Percentiles rank a stretch among this genome's conserved stretches.
Evolutionary conservation across 257 asterid species (phyloP).

Genomic region (Haberlea rhodopensis): DNA sequence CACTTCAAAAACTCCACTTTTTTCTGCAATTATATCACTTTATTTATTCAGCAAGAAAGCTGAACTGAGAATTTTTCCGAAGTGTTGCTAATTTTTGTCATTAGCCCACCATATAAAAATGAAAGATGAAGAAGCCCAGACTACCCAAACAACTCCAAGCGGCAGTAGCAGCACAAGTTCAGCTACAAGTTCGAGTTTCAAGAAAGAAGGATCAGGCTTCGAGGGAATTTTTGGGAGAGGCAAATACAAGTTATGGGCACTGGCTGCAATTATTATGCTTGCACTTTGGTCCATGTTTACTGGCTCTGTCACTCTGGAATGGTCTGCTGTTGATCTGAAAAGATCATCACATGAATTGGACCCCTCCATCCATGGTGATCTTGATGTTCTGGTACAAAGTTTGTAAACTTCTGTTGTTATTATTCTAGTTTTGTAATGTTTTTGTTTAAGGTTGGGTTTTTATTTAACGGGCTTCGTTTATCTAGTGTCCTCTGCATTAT

Average conservation of each 20-base stretch:
- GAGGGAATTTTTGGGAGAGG: constrained; percentile 69
- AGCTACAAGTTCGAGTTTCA: constrained; percentile 29
- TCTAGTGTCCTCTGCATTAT: neutral
- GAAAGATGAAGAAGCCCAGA: constrained; percentile 74
- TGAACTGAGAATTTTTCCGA: neutral
- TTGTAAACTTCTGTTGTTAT: neutral
- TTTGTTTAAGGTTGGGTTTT: neutral
- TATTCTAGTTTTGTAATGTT: neutral
- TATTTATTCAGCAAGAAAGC: constrained; percentile 5
- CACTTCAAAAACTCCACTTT: neutral
- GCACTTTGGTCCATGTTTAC: constrained; percentile 97
- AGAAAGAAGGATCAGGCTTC: constrained; percentile 52
- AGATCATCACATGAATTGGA: constrained; percentile 49
- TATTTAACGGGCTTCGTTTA: neutral
- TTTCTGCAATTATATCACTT: neutral
- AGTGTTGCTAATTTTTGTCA: neutral
- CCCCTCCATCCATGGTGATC: constrained; percentile 53
- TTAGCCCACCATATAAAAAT: constrained; percentile 32
- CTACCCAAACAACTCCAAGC: constrained; percentile 30
- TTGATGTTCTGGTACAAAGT: constrained; percentile 74
- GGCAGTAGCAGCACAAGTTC: constrained; percentile 28
- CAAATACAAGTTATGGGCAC: constrained; percentile 86
- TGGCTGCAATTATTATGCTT: constrained; percentile 65
- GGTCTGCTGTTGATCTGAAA: constrained; percentile 64
- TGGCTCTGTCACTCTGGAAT: constrained; percentile 79